phyloP scores from a whole-genome alignment of 371 early-diverging fungal genomes.

The Mortierella sp. region DNA sequence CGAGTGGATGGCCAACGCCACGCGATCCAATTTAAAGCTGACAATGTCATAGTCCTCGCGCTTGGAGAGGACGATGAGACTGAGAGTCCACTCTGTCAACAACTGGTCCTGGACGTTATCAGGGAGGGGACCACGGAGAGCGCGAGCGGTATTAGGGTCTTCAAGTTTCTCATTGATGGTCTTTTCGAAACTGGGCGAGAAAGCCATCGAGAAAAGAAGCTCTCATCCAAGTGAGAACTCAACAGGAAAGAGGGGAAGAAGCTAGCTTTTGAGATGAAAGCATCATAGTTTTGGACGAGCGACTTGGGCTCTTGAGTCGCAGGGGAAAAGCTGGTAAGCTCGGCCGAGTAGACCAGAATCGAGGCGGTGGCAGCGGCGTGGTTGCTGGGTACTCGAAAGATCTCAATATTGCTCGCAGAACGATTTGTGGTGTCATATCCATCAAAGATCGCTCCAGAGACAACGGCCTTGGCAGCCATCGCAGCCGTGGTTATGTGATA shows the following conservation, averaged over 20 bases:
- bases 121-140: not conserved
- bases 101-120: not conserved
- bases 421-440: constrained; percentile 18
- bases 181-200: not conserved
- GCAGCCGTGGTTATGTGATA: constrained; percentile 5
- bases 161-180: not conserved
- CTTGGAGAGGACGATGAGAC: not conserved
- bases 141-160: not conserved
- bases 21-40: not conserved
- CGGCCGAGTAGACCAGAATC: not conserved
- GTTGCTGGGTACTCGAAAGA: constrained; percentile 2
- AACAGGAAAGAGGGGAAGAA: too few species aligned
- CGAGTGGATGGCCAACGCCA: not conserved
- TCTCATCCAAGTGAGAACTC: too few species aligned
- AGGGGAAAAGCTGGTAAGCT: not conserved
- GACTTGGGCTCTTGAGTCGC: not conserved
- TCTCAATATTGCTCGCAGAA: not conserved
- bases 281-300: too few species aligned
- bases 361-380: constrained; percentile 22
- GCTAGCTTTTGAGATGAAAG: too few species aligned
- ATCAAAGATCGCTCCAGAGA: constrained; percentile 1
- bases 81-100: not conserved
- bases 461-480: constrained; percentile 14
- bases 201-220: not conserved
- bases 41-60: not conserved